Evolutionary conservation across 1,284 basidiomycete genomes (phyloP).

Genomic region (Phlebopus sp.): DNA sequence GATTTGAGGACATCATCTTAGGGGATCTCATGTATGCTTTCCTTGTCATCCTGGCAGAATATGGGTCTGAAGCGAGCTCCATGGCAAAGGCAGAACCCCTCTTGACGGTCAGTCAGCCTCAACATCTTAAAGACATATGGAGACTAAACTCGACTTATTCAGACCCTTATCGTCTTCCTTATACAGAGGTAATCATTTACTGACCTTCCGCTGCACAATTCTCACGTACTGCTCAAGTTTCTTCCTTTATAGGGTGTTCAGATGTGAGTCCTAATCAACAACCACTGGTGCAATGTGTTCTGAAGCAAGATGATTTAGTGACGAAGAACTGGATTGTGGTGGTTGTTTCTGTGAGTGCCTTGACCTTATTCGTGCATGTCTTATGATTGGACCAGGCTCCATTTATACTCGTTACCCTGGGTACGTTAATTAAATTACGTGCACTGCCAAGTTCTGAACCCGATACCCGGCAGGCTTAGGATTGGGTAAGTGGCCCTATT

Average conservation of each 20-base stretch:
- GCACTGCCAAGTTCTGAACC: background rate
- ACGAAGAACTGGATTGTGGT: background rate
- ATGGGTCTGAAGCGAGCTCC: background rate
- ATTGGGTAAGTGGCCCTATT: background rate
- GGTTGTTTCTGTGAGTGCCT: background rate
- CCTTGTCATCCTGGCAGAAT: background rate
- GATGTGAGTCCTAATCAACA: background rate
- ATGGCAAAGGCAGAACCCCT: background rate
- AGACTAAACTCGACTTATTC: background rate
- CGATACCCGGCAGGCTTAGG: background rate
- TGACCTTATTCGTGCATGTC: background rate
- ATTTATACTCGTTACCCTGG: background rate
- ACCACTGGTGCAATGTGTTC: background rate
- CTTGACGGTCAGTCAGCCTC: background rate
- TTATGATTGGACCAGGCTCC: background rate
- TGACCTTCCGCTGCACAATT: background rate
- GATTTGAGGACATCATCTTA: background rate
- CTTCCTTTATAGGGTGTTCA: background rate
- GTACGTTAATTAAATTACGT: background rate
- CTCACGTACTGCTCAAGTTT: background rate
- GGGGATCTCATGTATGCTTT: background rate
- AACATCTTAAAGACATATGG: background rate
- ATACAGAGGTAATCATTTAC: background rate
- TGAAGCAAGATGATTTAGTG: background rate
- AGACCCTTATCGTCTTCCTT: background rate